Evolutionary conservation across 768 basidiomycete species (phyloP).

Genomic region (Mycena galericulata): DNA sequence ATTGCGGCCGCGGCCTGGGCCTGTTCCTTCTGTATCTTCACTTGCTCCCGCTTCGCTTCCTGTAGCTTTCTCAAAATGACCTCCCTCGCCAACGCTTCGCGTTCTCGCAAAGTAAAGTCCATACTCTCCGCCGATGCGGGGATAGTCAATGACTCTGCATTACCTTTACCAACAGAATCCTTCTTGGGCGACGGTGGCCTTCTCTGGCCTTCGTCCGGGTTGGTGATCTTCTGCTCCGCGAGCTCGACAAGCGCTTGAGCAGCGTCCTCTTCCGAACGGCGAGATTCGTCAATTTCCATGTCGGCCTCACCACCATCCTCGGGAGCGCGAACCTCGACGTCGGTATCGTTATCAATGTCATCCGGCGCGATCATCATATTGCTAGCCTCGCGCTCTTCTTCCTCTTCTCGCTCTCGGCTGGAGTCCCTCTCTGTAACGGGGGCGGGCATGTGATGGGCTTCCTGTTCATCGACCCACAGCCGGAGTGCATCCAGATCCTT

Average conservation of each 20-base stretch:
- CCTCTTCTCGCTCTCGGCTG: slow-evolving; percentile 18
- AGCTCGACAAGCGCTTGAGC: slow-evolving; percentile 23
- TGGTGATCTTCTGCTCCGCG: slow-evolving; percentile 17
- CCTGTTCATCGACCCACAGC: slow-evolving; percentile 28
- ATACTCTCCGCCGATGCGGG: background rate
- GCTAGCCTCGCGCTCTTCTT: slow-evolving; percentile 20
- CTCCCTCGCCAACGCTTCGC: slow-evolving; percentile 40
- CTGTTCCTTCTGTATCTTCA: slow-evolving; percentile 46
- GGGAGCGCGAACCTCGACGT: background rate
- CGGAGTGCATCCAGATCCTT: slow-evolving; percentile 21
- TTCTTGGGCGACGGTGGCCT: background rate
- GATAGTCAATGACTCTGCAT: background rate
- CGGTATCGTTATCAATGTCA: slow-evolving; percentile 15
- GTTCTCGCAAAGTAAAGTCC: slow-evolving; percentile 35
- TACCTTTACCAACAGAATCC: background rate
- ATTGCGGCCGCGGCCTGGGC: slow-evolving; percentile 42
- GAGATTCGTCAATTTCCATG: slow-evolving; percentile 15
- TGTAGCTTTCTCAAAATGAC: slow-evolving; percentile 47
- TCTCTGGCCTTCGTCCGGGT: background rate
- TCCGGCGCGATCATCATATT: slow-evolving; percentile 13
- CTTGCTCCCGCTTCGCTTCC: slow-evolving; percentile 43
- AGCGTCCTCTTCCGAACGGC: slow-evolving; percentile 22
- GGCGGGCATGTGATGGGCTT: slow-evolving; percentile 19
- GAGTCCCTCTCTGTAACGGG: background rate
- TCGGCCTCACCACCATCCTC: background rate